phyloP scores from a whole-genome alignment of 2,329 filamentous ascomycete genomes.

The Fusarium buxicola region DNA sequence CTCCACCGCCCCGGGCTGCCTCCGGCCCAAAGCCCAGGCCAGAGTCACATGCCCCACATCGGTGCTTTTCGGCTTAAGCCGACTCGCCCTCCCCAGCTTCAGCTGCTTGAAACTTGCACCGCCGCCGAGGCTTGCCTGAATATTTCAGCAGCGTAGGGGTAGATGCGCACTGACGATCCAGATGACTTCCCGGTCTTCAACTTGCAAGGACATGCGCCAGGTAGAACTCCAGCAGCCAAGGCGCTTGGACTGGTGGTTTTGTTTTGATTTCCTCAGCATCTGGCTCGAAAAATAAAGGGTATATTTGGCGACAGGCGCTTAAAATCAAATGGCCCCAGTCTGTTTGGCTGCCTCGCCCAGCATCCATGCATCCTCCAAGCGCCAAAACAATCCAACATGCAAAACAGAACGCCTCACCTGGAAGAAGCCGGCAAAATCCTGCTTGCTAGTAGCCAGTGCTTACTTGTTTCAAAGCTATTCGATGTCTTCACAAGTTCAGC shows the following conservation, averaged over 20 bases:
- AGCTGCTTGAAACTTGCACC: slow-evolving; percentile 22
- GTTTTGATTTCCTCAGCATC: background rate
- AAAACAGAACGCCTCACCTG: background rate
- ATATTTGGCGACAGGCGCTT: slow-evolving; percentile 14
- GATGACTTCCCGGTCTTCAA: slow-evolving; percentile 5
- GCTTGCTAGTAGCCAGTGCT: background rate
- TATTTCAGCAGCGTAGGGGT: slow-evolving; percentile 39
- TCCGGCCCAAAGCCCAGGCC: slow-evolving; percentile 13
- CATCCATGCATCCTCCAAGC: slow-evolving; percentile 1
- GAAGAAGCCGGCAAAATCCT: background rate
- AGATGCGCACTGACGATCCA: slow-evolving; percentile 10
- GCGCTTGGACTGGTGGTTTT: background rate
- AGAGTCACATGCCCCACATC: slow-evolving; percentile 11
- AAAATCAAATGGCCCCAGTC: background rate
- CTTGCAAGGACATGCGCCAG: no score
- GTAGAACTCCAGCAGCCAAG: background rate
- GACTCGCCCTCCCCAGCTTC: slow-evolving; percentile 20
- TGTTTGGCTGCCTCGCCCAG: slow-evolving; percentile 34
- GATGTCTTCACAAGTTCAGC: background rate
- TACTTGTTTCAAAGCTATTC: slow-evolving; percentile 5
- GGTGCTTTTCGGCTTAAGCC: slow-evolving; percentile 31
- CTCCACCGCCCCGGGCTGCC: slow-evolving; percentile 35
- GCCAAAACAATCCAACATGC: slow-evolving; percentile 5
- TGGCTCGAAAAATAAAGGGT: background rate
- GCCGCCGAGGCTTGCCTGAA: slow-evolving; percentile 35